Percentiles rank a stretch among this genome's conserved stretches.
Evolutionary conservation across 306 rosid genomes (phyloP).

Genomic region (Cucurbita argyrosperma): DNA sequence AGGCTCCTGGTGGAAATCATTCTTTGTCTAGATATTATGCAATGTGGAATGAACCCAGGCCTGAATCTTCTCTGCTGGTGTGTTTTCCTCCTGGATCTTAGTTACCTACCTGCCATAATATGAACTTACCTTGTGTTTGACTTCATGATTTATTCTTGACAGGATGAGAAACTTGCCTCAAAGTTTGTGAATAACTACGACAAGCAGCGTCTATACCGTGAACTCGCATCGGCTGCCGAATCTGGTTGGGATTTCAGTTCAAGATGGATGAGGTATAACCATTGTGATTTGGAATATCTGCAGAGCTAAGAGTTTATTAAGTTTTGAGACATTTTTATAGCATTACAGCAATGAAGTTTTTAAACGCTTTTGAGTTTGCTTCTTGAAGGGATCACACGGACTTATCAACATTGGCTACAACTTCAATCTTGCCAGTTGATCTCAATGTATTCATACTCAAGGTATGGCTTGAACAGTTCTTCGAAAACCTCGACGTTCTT

Average conservation of each 20-base stretch:
- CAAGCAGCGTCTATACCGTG: slow-evolving; percentile 50
- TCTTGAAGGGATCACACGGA: slow-evolving; percentile 49
- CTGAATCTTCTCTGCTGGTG: slow-evolving; percentile 59
- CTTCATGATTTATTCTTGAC: neutral
- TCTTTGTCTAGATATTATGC: slow-evolving; percentile 62
- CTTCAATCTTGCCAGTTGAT: slow-evolving; percentile 72
- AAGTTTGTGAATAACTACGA: slow-evolving; percentile 31
- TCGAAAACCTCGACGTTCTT: neutral
- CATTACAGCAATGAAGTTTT: neutral
- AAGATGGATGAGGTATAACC: slow-evolving; percentile 75
- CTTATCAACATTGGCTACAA: slow-evolving; percentile 70
- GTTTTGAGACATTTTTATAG: slow-evolving; percentile 1
- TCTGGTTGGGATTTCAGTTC: slow-evolving; percentile 96
- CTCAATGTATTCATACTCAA: slow-evolving; percentile 60
- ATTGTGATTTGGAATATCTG: neutral
- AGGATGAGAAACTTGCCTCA: slow-evolving; percentile 69
- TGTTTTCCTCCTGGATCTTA: slow-evolving; percentile 7
- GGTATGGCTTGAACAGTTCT: slow-evolving; percentile 21
- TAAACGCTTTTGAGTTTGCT: slow-evolving; percentile 4
- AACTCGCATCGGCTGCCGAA: slow-evolving; percentile 68
- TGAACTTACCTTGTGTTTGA: neutral
- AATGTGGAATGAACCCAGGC: slow-evolving; percentile 86
- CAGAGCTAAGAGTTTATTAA: neutral
- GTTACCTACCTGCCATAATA: neutral
- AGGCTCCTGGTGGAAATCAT: slow-evolving; percentile 36